Conservation (phyloP, 306 rosid genomes). For the Sesbania bispinosa region DNA sequence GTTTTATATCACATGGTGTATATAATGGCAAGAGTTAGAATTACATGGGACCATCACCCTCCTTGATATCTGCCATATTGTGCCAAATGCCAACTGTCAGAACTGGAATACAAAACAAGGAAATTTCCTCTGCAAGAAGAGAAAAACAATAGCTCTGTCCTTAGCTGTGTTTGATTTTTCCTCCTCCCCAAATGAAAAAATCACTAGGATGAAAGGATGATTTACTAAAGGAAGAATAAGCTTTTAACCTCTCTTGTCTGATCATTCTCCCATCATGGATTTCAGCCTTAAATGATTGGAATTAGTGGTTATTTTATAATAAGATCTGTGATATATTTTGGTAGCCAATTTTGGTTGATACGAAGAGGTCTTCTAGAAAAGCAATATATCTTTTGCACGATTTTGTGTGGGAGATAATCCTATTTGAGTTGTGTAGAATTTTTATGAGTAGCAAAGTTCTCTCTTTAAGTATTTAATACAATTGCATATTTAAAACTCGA, state of each 20-base stretch:
- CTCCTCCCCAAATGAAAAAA: too few relatives aligned
- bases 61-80: background rate
- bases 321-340: too few relatives aligned
- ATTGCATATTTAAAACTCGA: too few relatives aligned
- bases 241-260: background rate
- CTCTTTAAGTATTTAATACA: too few relatives aligned
- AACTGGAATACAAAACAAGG: background rate
- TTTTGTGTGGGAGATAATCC: too few relatives aligned
- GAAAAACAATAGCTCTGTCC: background rate
- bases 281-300: background rate
- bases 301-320: too few relatives aligned
- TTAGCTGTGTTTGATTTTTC: background rate
- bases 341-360: too few relatives aligned
- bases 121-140: background rate
- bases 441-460: too few relatives aligned
- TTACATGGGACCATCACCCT: slow-evolving; percentile 9
- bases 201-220: too few relatives aligned
- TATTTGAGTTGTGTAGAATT: too few relatives aligned
- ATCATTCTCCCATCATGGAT: background rate
- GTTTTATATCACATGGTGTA: slow-evolving; percentile 16
- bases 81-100: background rate
- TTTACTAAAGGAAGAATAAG: background rate
- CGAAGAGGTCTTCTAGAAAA: too few relatives aligned
- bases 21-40: slow-evolving; percentile 14
- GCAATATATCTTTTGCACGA: too few relatives aligned